Evolutionary conservation across 768 basidiomycete genomes (phyloP), one percentile per base, ranked within the genome.

Genomic region (Termitomyces sp.): DNA sequence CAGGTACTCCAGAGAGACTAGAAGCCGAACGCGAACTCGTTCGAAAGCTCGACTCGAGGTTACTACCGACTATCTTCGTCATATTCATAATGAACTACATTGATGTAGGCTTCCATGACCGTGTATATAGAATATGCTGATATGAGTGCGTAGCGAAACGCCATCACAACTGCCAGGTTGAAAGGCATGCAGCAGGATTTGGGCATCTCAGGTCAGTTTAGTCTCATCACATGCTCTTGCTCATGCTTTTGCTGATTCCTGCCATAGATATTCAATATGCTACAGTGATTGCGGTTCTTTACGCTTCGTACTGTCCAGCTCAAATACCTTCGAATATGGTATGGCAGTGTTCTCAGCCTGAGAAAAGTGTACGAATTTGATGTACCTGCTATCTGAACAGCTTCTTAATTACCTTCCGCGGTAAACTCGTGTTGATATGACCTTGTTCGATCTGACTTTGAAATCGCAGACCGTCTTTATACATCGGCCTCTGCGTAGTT

Each of bases 281-380:
- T 23, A 77, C 78, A 3, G 69, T 82, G 23, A 67, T 84, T 14
- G 81, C 82, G 0, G 70, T 80, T 45, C 71, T 84, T 26, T 84
- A 77, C 58, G 85, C 73, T 2, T 81, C 82, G 1, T 85, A 87
- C 57, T 79, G 79, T 38, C 84, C 84, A 2, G 79, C 81, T 14
- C 84, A 86, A 61, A 78, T 87, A 53, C 85, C 85, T 0, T 85
- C 81, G 0, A 87, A 85, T 63, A 85, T 87, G 80, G 84, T 80
- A 58, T 17, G 71, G 11, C 23, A 10, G 10, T 38, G 14, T 33
- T 64, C 42, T 9, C 19, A 12, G 7, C 5, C 15, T 45, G 35
- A 40, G 7, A 47, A 23, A 23, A 0, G 9, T 12, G 26, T 5
- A 10, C 9, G 3, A 45, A 3, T 46, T 28, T 38, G 23, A 28